These are phyloP conservation scores for Pseudonitzschia pungens DNA, from an alignment of 108 stramenopile genomes.

Conservation along the genomic window DNA sequence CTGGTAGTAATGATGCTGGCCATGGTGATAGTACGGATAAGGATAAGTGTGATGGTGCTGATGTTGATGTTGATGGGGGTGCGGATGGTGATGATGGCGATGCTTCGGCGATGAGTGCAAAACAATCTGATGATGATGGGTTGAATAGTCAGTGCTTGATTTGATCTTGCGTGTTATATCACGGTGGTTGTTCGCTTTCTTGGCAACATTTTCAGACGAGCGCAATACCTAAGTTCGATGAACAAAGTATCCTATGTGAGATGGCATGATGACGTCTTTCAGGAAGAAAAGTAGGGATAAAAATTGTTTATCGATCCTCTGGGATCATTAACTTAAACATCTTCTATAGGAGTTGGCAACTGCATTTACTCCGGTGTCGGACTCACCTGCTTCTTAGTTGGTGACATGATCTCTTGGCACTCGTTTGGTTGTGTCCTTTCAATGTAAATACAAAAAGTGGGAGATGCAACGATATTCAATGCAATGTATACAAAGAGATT, in stretches of 20 bases:
- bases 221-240: slow-evolving; percentile 19
- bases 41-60: neutral
- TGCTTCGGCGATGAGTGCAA: neutral
- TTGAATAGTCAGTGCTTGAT: neutral
- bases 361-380: neutral
- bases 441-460: neutral
- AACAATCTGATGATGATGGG: slow-evolving; percentile 5
- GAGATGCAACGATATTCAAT: slow-evolving; percentile 7
- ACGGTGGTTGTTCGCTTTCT: slow-evolving; percentile 8
- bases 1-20: slow-evolving; percentile 4
- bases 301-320: neutral
- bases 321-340: neutral
- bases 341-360: neutral
- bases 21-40: slow-evolving; percentile 3
- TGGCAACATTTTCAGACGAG: slow-evolving; percentile 31
- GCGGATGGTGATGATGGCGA: slow-evolving; percentile 3
- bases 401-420: slow-evolving; percentile 8
- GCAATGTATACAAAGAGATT: slow-evolving; percentile 5
- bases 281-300: neutral
- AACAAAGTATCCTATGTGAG: neutral
- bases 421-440: slow-evolving; percentile 2
- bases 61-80: slow-evolving; percentile 6
- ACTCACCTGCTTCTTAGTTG: slow-evolving; percentile 8
- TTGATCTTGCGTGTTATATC: slow-evolving; percentile 8
- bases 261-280: neutral